phyloP scores from a whole-genome alignment of 176 grass and related monocot species.

The Oryza meyeriana region DNA sequence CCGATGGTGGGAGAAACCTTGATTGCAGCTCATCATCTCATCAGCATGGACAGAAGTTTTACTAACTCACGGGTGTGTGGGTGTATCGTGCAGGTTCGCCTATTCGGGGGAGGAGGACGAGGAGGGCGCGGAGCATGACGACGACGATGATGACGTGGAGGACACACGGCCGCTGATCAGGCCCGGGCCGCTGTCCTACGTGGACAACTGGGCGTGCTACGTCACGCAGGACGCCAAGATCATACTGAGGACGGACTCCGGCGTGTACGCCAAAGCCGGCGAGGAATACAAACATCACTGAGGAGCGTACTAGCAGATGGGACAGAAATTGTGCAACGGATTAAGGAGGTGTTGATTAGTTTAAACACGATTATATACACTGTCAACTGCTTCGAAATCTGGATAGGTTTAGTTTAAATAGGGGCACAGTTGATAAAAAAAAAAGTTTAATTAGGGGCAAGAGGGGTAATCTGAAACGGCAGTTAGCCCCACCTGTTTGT shows the following conservation, averaged over 20 bases:
- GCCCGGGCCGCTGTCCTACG: conserved; percentile 52
- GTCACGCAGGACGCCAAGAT: conserved; percentile 69
- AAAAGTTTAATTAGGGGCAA: background rate
- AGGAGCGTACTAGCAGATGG: background rate
- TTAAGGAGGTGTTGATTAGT: background rate
- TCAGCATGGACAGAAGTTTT: too few species aligned
- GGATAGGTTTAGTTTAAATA: background rate
- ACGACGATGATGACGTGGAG: conserved; percentile 23
- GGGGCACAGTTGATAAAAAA: background rate
- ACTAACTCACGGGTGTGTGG: too few species aligned
- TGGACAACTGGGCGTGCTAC: conserved; percentile 72
- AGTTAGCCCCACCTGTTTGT: background rate
- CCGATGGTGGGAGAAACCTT: too few species aligned
- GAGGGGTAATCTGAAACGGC: too few species aligned
- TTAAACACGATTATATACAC: background rate
- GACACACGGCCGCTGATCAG: conserved; percentile 45
- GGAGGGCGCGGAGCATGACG: conserved; percentile 30
- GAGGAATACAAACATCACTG: conserved; percentile 54
- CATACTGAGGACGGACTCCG: conserved; percentile 52
- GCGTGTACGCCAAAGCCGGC: conserved; percentile 35
- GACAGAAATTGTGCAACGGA: background rate
- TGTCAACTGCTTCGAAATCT: background rate
- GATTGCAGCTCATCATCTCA: too few species aligned
- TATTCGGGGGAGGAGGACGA: conserved; percentile 47
- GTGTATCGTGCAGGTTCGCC: conserved; percentile 40